Conservation (phyloP, 495 filamentous ascomycete genomes). For the Margaritispora aquatica region DNA sequence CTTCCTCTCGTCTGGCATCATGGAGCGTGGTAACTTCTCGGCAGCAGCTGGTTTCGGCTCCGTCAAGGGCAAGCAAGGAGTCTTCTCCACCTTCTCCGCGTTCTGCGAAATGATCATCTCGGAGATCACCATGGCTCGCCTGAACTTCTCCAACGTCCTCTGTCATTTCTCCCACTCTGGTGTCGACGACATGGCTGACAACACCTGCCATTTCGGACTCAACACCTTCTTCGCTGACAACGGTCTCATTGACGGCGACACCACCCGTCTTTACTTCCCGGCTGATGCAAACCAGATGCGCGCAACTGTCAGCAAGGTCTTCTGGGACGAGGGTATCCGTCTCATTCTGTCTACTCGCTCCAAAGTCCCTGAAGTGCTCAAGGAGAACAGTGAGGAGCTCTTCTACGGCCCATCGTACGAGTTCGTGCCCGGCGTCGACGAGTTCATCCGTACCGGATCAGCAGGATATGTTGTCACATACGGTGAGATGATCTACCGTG, state of each 20-base stretch:
- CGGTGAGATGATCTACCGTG: slow-evolving; percentile 20
- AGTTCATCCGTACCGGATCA: slow-evolving; percentile 13
- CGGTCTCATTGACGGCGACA: slow-evolving; percentile 17
- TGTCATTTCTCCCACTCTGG: slow-evolving; percentile 19
- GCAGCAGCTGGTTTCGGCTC: slow-evolving; percentile 19
- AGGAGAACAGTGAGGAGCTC: slow-evolving; percentile 9
- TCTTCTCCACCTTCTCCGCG: slow-evolving; percentile 21
- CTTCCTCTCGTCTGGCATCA: slow-evolving; percentile 18
- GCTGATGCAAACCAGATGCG: slow-evolving; percentile 20
- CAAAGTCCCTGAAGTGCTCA: slow-evolving; percentile 13
- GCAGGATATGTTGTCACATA: slow-evolving; percentile 15
- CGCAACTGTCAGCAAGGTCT: slow-evolving; percentile 11
- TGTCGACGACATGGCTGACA: slow-evolving; percentile 20
- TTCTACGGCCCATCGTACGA: slow-evolving; percentile 14
- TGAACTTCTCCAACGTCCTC: slow-evolving; percentile 17
- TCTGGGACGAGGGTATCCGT: slow-evolving; percentile 18
- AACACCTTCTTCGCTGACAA: slow-evolving; percentile 20
- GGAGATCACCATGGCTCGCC: slow-evolving; percentile 18
- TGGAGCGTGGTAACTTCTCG: slow-evolving; percentile 22
- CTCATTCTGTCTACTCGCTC: slow-evolving; percentile 16
- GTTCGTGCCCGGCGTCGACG: slow-evolving; percentile 13
- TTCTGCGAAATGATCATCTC: slow-evolving; percentile 21
- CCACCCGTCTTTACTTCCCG: slow-evolving; percentile 19
- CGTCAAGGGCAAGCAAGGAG: slow-evolving; percentile 11
- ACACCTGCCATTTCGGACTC: slow-evolving; percentile 20